These are phyloP conservation scores for Ophiosphaerella narmari DNA, from an alignment of 2,329 filamentous ascomycete genomes.

Conservation along the genomic window DNA sequence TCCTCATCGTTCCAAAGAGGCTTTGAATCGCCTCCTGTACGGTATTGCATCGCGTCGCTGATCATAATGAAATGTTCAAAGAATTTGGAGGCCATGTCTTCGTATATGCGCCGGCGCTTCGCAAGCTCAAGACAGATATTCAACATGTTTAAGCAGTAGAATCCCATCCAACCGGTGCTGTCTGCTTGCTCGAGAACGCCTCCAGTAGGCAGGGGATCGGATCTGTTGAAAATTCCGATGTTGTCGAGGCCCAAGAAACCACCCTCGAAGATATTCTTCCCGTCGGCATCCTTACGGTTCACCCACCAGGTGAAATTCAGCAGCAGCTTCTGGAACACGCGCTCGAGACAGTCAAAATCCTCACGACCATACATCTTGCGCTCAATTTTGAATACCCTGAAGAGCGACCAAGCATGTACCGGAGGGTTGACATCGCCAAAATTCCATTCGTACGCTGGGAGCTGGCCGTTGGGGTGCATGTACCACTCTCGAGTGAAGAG, in stretches of 20 bases:
- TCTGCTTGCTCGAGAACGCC: constrained; percentile 95
- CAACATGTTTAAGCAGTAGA: constrained; percentile 94
- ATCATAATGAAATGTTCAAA: constrained; percentile 99
- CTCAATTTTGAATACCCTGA: constrained; percentile 97
- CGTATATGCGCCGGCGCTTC: constrained; percentile 92
- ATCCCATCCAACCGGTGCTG: constrained; percentile 98
- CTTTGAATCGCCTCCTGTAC: constrained; percentile 71
- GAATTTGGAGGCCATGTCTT: constrained; percentile 97
- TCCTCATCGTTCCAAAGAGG: constrained; percentile 97
- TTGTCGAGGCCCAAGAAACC: constrained; percentile 96
- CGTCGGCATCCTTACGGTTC: constrained; percentile 90
- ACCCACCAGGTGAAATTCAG: constrained; percentile 99
- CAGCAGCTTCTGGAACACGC: constrained; percentile 93
- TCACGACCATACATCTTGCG: constrained; percentile 95
- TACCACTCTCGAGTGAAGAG: constrained; percentile 98
- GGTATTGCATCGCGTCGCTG: constrained; percentile 88
- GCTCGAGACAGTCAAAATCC: constrained; percentile 92
- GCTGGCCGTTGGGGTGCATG: constrained; percentile 94
- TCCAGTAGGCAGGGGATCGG: constrained; percentile 89
- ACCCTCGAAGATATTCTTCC: constrained; percentile 97
- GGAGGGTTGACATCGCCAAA: constrained; percentile 97
- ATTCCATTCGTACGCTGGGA: constrained; percentile 96
- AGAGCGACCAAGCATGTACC: constrained; percentile 94
- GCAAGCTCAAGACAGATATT: constrained; percentile 95
- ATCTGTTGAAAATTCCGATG: constrained; percentile 96